A percentile compares a stretch with the other conserved stretches of the same genome.
phyloP scores from a whole-genome alignment of 139 green algal genomes.

The Chlamydomonas applanata region DNA sequence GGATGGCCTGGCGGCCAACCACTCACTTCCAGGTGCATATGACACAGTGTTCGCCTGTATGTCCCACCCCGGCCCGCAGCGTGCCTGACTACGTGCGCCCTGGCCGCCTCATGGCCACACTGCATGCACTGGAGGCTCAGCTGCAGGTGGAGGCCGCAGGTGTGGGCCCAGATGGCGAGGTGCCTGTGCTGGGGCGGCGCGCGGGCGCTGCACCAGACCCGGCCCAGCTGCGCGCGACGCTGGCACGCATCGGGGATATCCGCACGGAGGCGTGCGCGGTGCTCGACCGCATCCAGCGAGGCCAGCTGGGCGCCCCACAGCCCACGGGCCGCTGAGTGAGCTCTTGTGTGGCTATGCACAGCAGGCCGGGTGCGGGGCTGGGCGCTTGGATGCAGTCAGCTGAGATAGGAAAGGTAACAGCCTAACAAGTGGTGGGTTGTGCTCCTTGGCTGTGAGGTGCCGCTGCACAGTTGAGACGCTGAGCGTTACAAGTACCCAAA shows the following conservation, averaged over 20 bases:
- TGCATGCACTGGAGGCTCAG: constrained; percentile 17
- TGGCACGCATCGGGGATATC: constrained; percentile 43
- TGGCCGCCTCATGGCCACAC: constrained; percentile 50
- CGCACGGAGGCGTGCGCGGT: constrained; percentile 41
- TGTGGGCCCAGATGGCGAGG: background rate
- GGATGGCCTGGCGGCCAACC: too few species aligned
- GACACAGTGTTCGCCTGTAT: background rate
- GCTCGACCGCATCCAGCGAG: constrained; percentile 45
- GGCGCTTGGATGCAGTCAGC: too few species aligned
- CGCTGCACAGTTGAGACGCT: too few species aligned
- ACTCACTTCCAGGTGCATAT: too few species aligned
- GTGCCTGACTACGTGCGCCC: constrained; percentile 47
- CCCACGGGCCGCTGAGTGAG: too few species aligned
- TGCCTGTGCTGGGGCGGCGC: background rate
- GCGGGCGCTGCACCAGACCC: background rate
- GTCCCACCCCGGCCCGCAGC: too few species aligned
- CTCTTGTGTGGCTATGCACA: too few species aligned
- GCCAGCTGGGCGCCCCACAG: background rate
- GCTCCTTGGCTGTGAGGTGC: too few species aligned
- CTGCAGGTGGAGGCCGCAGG: background rate
- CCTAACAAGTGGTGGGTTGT: too few species aligned
- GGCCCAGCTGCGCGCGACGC: background rate
- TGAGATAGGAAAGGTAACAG: too few species aligned
- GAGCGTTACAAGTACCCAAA: too few species aligned
- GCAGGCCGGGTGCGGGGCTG: too few species aligned